Evolutionary conservation across 306 rosid species (phyloP).

Genomic region (Bauhinia variegata): DNA sequence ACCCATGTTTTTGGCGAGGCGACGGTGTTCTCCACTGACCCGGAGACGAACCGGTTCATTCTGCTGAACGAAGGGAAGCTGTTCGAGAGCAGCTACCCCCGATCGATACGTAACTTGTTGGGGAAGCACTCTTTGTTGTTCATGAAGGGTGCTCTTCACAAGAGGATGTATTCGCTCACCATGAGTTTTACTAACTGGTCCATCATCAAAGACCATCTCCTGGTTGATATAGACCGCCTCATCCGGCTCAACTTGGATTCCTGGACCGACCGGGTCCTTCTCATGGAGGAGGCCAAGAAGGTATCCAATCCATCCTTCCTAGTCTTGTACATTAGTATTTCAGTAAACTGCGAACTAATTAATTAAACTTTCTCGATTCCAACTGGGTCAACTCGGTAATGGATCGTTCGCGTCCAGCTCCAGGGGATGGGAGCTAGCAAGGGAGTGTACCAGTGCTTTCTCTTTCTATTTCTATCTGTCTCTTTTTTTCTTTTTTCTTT

Average conservation of each 20-base stretch:
- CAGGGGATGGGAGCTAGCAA: no score
- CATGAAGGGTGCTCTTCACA: slow-evolving; percentile 82
- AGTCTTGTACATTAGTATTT: no score
- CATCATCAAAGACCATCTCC: slow-evolving; percentile 69
- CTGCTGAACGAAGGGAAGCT: slow-evolving; percentile 88
- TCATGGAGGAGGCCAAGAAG: slow-evolving; percentile 97
- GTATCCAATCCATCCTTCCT: neutral
- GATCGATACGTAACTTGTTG: slow-evolving; percentile 79
- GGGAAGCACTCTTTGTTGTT: slow-evolving; percentile 84
- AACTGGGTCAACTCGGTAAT: slow-evolving; percentile 40
- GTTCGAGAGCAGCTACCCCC: slow-evolving; percentile 85
- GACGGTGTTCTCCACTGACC: slow-evolving; percentile 87
- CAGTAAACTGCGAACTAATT: neutral
- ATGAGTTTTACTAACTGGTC: slow-evolving; percentile 82
- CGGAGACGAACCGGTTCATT: slow-evolving; percentile 85
- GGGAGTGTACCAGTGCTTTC: no score
- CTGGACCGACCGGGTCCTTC: slow-evolving; percentile 78
- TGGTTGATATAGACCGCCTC: slow-evolving; percentile 79
- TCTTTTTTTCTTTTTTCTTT: no score
- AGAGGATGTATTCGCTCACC: slow-evolving; percentile 89
- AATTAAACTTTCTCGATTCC: slow-evolving; percentile 31
- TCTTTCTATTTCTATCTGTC: no score
- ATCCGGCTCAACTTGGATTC: slow-evolving; percentile 76
- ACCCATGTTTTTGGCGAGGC: slow-evolving; percentile 96
- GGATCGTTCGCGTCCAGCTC: no score